Conservation (phyloP, 1,284 basidiomycete genomes). For the Ceratorhiza oryzae-sativae region DNA sequence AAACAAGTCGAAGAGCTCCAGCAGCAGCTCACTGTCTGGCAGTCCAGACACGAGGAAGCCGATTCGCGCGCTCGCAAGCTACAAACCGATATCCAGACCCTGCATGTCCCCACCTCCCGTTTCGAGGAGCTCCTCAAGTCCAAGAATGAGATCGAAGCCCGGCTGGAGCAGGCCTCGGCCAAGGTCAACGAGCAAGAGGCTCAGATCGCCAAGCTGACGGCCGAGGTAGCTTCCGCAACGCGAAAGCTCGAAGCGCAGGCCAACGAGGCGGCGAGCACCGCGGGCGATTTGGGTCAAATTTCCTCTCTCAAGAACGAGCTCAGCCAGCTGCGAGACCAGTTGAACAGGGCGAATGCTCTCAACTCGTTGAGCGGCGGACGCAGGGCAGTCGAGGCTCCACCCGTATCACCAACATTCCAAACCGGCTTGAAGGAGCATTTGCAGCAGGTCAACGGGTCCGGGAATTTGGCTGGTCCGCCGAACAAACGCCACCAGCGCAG, state of each 20-base stretch:
- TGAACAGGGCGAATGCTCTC: slow-evolving; percentile 91
- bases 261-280: slow-evolving; percentile 56
- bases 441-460: slow-evolving; percentile 47
- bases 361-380: slow-evolving; percentile 78
- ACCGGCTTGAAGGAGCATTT: slow-evolving; percentile 56
- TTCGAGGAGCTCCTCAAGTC: slow-evolving; percentile 79
- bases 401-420: slow-evolving; percentile 83
- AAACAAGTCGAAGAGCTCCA: slow-evolving; percentile 79
- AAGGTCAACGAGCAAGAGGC: slow-evolving; percentile 87
- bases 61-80: slow-evolving; percentile 79
- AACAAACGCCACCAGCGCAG: slow-evolving; percentile 73
- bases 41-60: slow-evolving; percentile 88
- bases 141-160: slow-evolving; percentile 84
- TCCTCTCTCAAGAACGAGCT: slow-evolving; percentile 91
- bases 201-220: slow-evolving; percentile 79
- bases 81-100: slow-evolving; percentile 72
- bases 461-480: slow-evolving; percentile 43
- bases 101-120: slow-evolving; percentile 75
- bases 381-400: slow-evolving; percentile 62
- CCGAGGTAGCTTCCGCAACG: slow-evolving; percentile 76
- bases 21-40: slow-evolving; percentile 85
- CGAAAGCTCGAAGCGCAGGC: slow-evolving; percentile 84
- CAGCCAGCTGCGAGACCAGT: slow-evolving; percentile 89
- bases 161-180: slow-evolving; percentile 77
- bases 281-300: slow-evolving; percentile 62